Base-by-base conservation (phyloP, 192 early-diverging fungal genomes). In the Kickxella alabastrina region DNA sequence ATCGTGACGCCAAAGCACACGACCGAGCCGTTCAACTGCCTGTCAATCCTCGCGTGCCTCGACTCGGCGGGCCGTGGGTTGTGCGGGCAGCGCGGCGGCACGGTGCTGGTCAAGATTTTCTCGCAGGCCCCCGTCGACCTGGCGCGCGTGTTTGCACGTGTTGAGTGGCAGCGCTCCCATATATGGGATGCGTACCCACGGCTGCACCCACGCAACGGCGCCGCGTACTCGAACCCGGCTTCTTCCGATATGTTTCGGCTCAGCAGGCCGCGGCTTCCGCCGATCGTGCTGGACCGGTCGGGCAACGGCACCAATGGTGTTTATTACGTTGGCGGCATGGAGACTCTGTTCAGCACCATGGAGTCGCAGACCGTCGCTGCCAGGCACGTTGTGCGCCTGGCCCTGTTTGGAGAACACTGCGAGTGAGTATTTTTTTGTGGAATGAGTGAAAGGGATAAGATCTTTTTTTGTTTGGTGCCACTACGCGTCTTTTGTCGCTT, bases 361-460 rank as follows among this genome's bases (percentile, higher is more conserved):
- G 62, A 65, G 50, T 65, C 62, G 34, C 62, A 65, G 49, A 57
- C 62, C n/a, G 62, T 65, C 10, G 62, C 62, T 9, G 62, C 62
- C 3, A 31, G 54, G 10, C 47, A 65, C 15, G 62, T 65, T 1
- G 49, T 65, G 14, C 54, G 47, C 0, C 29, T 65, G 47, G 59
- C 59, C 1, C 22, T 62, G 21, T 46, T 48, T 41, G n/a, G n/a
- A n/a, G n/a, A n/a, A n/a, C n/a, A n/a, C n/a, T n/a, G n/a, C n/a
- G n/a, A n/a, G n/a, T n/a, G n/a, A n/a, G n/a, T n/a, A n/a, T n/a
- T n/a, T n/a, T n/a, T n/a, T n/a, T n/a, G n/a, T n/a, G n/a, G n/a
- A n/a, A n/a, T n/a, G n/a, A n/a, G n/a, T n/a, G n/a, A n/a, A n/a
- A n/a, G n/a, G n/a, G n/a, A n/a, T n/a, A n/a, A n/a, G n/a, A n/a